Conservation (phyloP, 2,329 filamentous ascomycete genomes). For the Colletotrichum tofieldiae region DNA sequence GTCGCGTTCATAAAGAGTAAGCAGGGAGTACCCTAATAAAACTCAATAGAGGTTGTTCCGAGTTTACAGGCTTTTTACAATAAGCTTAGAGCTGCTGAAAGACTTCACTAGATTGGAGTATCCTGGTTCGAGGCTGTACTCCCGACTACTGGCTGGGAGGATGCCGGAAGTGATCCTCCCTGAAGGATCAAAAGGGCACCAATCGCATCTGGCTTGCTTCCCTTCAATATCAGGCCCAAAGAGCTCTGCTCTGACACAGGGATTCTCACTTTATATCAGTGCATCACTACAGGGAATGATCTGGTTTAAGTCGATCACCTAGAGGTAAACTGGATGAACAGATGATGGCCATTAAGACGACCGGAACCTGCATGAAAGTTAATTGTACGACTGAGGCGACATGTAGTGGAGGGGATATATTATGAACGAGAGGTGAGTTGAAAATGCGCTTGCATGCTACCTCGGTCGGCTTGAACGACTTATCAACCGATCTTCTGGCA, state of each 20-base stretch:
- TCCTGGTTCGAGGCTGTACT: conserved; percentile 4
- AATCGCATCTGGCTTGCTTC: conserved; percentile 26
- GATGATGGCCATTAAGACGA: not conserved
- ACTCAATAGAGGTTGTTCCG: not conserved
- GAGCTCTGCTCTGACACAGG: not conserved
- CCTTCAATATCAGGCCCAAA: conserved; percentile 12
- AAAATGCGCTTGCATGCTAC: not conserved
- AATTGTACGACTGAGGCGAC: not conserved
- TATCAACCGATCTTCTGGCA: not conserved
- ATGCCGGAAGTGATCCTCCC: conserved; percentile 13
- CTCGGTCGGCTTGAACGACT: conserved; percentile 14
- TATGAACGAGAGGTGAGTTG: not conserved
- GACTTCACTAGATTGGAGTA: conserved; percentile 2
- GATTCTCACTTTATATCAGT: not conserved
- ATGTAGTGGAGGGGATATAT: no score
- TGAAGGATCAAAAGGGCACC: conserved; percentile 15
- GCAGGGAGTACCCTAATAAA: not conserved
- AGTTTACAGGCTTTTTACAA: not conserved
- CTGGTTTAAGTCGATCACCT: not conserved
- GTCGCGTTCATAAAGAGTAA: not conserved
- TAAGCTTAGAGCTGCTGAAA: not conserved
- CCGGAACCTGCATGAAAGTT: not conserved
- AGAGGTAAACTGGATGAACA: not conserved
- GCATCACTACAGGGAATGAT: not conserved
- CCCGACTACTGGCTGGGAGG: conserved; percentile 1